Evolutionary conservation across 257 asterid species (phyloP), one percentile per base, ranked within the genome.

Genomic region (Ilex aquifolium): DNA sequence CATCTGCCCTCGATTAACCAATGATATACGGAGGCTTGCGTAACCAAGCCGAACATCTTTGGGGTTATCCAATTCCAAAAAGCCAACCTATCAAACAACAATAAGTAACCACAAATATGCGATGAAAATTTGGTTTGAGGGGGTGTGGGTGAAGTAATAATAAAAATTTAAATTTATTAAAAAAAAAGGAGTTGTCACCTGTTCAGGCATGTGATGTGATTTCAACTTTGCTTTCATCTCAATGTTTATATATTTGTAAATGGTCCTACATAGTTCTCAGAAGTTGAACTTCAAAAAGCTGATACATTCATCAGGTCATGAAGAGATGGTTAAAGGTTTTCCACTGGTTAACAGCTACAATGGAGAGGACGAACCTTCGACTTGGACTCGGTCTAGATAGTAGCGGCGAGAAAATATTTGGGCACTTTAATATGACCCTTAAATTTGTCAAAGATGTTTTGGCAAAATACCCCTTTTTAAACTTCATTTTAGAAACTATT

Each of bases 151-250:
- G 0, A 1, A 15, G 53, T 11, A 49, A 15, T 11, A 21, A 21
- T 21, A 21, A 21, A 21, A 21, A 21, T 21, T 21, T 21, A 21
- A 21, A 49, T 49, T 11, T n/a, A 4, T 6, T 49, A 15, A 12
- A 49, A 49, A 6, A 49, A 15, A 15, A 1, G 14, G 13, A 3
- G 11, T 50, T 13, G 62, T 66, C 72, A 84, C 99, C 97, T 85
- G 97, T 85, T 93, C 97, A 65, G 99, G 97, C 97, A 93, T 93
- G 84, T 87, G 97, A 79, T 90, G 79, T 8, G 99, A 87, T 76
- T 93, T 93, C 46, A 93, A 76, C 76, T 93, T 93, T 63, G 95
- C 87, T 72, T 93, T 93, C 51, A 96, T 91, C 82, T 93, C 99
- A 44, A 93, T 93, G 82, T 93, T 21, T 93, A 77, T 90, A 93